Percentiles rank a stretch among this genome's conserved stretches.
Evolutionary conservation across 2,329 filamentous ascomycete species (phyloP).

Genomic region (Capronia americana): DNA sequence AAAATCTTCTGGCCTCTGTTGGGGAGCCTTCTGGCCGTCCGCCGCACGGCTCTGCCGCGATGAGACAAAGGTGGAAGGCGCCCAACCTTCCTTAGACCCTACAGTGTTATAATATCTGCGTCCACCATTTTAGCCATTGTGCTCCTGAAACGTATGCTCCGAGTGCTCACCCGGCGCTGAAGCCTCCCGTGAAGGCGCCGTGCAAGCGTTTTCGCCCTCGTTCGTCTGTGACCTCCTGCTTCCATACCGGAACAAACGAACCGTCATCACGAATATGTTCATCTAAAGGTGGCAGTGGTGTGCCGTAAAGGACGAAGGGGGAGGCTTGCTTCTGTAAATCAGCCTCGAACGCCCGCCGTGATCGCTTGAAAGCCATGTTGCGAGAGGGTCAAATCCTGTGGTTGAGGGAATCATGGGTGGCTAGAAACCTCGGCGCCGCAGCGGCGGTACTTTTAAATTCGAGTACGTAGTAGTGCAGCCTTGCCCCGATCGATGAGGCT

Average conservation of each 20-base stretch:
- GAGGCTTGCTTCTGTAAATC: slow-evolving; percentile 71
- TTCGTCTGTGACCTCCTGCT: slow-evolving; percentile 96
- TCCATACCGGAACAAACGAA: slow-evolving; percentile 93
- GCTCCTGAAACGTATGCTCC: slow-evolving; percentile 42
- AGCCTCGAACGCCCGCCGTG: slow-evolving; percentile 77
- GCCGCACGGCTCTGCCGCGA: slow-evolving; percentile 80
- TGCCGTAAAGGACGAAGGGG: slow-evolving; percentile 81
- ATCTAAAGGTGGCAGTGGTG: slow-evolving; percentile 79
- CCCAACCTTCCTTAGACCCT: slow-evolving; percentile 98
- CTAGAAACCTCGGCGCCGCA: background rate
- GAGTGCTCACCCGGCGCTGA: slow-evolving; percentile 82
- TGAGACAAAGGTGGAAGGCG: slow-evolving; percentile 88
- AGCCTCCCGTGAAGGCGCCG: slow-evolving; percentile 95
- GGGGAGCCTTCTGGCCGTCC: slow-evolving; percentile 59
- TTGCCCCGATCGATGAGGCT: background rate
- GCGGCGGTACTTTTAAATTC: background rate
- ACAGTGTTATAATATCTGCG: slow-evolving; percentile 94
- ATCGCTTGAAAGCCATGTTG: slow-evolving; percentile 78
- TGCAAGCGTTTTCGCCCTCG: slow-evolving; percentile 88
- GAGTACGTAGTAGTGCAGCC: background rate
- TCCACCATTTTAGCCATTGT: slow-evolving; percentile 45
- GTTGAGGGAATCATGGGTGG: background rate
- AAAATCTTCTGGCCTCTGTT: slow-evolving; percentile 81
- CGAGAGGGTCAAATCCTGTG: background rate
- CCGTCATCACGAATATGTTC: slow-evolving; percentile 83